These are phyloP conservation scores for Aureobasidium mangrovei DNA, from an alignment of 2,329 filamentous ascomycete species.

Conservation along the genomic window DNA sequence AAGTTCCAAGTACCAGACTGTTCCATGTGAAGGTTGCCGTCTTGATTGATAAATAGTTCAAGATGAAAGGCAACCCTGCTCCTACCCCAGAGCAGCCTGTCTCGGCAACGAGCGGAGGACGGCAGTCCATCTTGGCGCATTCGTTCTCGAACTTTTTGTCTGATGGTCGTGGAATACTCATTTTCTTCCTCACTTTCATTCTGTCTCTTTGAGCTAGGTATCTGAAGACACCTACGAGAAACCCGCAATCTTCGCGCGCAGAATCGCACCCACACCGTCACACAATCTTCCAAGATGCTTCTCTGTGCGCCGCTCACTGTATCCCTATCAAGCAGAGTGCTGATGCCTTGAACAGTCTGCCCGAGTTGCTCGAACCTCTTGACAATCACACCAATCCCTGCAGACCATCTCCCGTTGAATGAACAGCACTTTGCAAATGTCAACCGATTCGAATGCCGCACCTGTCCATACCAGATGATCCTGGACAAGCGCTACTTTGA, in stretches of 20 bases:
- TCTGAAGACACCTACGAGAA: no score
- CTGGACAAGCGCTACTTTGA: constrained; percentile 76
- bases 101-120: background rate
- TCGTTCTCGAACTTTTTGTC: background rate
- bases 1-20: no score
- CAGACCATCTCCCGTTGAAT: constrained; percentile 30
- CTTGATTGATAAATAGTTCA: no score
- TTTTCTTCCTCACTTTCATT: background rate
- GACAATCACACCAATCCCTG: constrained; percentile 51
- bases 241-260: background rate
- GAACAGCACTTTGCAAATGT: constrained; percentile 32
- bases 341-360: constrained; percentile 50
- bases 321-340: background rate
- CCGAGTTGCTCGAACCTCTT: constrained; percentile 78
- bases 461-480: constrained; percentile 84
- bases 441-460: constrained; percentile 91
- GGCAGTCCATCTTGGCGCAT: background rate
- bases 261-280: background rate
- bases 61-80: background rate
- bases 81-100: background rate
- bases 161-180: background rate
- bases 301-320: constrained; percentile 47
- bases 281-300: constrained; percentile 43
- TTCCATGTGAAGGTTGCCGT: no score
- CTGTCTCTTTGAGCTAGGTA: background rate